A percentile compares a stretch with the other conserved stretches of the same genome.
Conservation (phyloP, 805 yeast genomes). For the Cyberlindnera maclurae region DNA sequence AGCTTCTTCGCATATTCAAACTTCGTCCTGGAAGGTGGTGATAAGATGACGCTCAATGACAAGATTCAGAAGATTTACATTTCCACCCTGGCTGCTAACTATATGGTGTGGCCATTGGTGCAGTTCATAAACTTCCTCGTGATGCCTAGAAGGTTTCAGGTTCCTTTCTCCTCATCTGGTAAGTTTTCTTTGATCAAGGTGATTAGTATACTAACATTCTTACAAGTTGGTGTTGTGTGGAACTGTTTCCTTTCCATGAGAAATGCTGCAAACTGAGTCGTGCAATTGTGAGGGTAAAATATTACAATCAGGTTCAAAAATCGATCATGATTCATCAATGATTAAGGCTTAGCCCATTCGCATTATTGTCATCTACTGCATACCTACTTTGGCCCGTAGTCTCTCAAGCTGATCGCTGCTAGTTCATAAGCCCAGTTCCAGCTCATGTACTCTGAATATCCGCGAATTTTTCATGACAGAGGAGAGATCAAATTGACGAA, state of each 20-base stretch:
- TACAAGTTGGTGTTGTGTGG: constrained; percentile 76
- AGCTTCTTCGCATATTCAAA: constrained; percentile 82
- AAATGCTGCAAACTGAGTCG: constrained; percentile 40
- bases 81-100: constrained; percentile 59
- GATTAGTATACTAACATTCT: constrained; percentile 10
- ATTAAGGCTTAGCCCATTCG: neutral
- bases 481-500: too few relatives aligned
- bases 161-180: constrained; percentile 78
- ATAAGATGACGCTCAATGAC: constrained; percentile 49
- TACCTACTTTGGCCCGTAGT: too few relatives aligned
- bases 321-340: neutral
- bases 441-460: too few relatives aligned
- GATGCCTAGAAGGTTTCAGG: constrained; percentile 70
- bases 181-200: constrained; percentile 23
- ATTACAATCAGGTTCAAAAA: neutral
- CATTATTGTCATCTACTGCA: neutral
- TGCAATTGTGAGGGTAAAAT: neutral
- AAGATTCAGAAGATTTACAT: constrained; percentile 65
- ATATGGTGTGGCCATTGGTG: constrained; percentile 76
- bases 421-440: too few relatives aligned
- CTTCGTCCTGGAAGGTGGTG: constrained; percentile 69
- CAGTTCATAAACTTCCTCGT: constrained; percentile 68
- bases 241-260: constrained; percentile 84
- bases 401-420: too few relatives aligned
- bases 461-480: too few relatives aligned